These are phyloP conservation scores for Cymbidium sinense DNA, from an alignment of 106 monocot genomes.

Conservation along the genomic window DNA sequence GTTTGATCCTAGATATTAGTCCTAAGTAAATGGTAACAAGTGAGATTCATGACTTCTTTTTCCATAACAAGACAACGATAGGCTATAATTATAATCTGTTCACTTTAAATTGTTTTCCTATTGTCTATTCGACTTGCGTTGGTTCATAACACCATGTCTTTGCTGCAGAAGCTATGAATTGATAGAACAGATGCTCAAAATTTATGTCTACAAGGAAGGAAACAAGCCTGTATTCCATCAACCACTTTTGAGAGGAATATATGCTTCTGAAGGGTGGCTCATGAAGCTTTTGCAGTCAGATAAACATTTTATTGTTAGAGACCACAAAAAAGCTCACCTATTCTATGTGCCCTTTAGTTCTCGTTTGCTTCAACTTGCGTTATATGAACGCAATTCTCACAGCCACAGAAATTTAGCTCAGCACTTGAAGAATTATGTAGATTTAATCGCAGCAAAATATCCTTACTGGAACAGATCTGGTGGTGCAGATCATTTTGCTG, in stretches of 20 bases:
- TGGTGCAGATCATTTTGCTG: slow-evolving; percentile 58
- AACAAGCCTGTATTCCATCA: slow-evolving; percentile 44
- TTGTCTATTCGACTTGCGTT: neutral
- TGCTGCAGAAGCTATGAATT: slow-evolving; percentile 57
- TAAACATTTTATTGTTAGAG: slow-evolving; percentile 26
- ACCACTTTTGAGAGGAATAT: slow-evolving; percentile 52
- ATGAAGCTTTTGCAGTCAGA: slow-evolving; percentile 53
- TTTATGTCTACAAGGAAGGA: slow-evolving; percentile 68
- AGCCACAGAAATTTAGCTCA: slow-evolving; percentile 21
- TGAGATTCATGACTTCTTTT: neutral
- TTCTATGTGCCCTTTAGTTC: slow-evolving; percentile 70
- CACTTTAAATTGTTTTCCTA: neutral
- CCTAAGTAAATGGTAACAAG: neutral
- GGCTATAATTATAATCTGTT: neutral
- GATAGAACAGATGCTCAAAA: slow-evolving; percentile 53
- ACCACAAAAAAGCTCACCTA: slow-evolving; percentile 49
- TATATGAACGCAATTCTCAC: slow-evolving; percentile 43
- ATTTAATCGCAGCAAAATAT: slow-evolving; percentile 38
- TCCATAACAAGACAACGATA: neutral
- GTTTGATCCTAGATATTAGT: neutral
- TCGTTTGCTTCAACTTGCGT: slow-evolving; percentile 22
- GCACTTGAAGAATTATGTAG: slow-evolving; percentile 32
- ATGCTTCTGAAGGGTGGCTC: slow-evolving; percentile 78
- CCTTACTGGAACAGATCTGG: slow-evolving; percentile 63
- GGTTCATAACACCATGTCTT: neutral